Evolutionary conservation across 768 basidiomycete species (phyloP).

Genomic region (Rhizopogon vesiculosus): DNA sequence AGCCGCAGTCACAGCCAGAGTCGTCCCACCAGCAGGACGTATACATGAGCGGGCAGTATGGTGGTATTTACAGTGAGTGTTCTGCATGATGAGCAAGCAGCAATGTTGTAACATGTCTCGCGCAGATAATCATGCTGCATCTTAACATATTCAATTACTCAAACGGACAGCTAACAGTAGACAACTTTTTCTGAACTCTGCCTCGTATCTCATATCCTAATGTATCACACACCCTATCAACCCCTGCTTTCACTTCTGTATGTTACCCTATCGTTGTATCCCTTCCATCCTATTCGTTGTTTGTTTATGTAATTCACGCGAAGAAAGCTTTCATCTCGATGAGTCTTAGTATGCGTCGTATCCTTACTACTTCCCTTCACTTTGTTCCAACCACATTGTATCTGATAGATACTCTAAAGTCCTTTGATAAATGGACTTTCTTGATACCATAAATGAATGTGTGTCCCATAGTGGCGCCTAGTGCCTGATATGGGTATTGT

Average conservation of each 20-base stretch:
- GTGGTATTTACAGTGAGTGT: slow-evolving; percentile 23
- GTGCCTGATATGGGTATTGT: background rate
- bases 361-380: background rate
- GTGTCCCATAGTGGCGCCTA: too few relatives aligned
- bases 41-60: slow-evolving; percentile 21
- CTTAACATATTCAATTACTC: background rate
- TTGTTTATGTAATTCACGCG: background rate
- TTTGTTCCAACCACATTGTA: background rate
- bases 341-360: background rate
- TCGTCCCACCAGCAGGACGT: slow-evolving; percentile 13
- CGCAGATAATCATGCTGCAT: slow-evolving; percentile 2
- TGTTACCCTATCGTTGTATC: background rate
- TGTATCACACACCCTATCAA: background rate
- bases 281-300: background rate
- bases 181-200: background rate
- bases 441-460: too few relatives aligned
- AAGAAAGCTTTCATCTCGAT: background rate
- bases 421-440: too few relatives aligned
- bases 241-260: background rate
- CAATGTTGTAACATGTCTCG: background rate
- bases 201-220: background rate
- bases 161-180: background rate
- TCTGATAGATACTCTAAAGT: background rate
- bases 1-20: slow-evolving; percentile 6
- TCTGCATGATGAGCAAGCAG: background rate